Percentiles rank a stretch among this genome's conserved stretches.
phyloP scores from a whole-genome alignment of 225 moss, liverwort and hornwort genomes.

The Takakia lepidozioides region DNA sequence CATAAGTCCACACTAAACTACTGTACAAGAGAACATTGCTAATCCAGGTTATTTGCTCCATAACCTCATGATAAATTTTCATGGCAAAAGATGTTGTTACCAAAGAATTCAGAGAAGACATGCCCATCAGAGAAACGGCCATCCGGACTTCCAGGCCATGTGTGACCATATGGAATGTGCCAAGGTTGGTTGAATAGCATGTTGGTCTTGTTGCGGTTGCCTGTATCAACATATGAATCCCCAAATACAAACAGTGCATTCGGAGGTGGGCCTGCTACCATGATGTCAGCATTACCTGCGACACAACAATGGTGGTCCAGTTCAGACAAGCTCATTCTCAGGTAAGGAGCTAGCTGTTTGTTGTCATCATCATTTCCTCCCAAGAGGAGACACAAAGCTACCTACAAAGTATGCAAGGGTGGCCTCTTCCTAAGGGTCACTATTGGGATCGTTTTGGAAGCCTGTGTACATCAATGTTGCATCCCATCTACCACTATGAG shows the following conservation, averaged over 20 bases:
- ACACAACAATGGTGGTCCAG: conserved; percentile 4
- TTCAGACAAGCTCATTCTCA: neutral
- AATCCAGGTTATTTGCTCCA: no score
- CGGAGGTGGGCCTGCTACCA: conserved; percentile 11
- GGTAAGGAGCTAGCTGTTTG: neutral
- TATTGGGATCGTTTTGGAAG: no score
- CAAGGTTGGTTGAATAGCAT: conserved; percentile 27
- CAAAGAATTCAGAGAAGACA: conserved; percentile 40
- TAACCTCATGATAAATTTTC: no score
- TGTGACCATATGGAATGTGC: conserved; percentile 32
- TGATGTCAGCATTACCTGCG: conserved; percentile 9
- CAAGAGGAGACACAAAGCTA: neutral
- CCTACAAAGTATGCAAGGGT: neutral
- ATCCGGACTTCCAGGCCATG: conserved; percentile 29
- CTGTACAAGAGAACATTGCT: no score
- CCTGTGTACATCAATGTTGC: neutral
- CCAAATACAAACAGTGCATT: conserved; percentile 49
- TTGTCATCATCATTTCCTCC: neutral
- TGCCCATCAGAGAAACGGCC: conserved; percentile 48
- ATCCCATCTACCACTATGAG: neutral
- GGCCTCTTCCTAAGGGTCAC: no score
- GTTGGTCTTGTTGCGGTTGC: conserved; percentile 44
- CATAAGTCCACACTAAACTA: no score
- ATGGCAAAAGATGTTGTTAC: no score
- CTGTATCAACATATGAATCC: conserved; percentile 48